Conservation (phyloP, 805 yeast species). For the Ogataea chonburiensis region DNA sequence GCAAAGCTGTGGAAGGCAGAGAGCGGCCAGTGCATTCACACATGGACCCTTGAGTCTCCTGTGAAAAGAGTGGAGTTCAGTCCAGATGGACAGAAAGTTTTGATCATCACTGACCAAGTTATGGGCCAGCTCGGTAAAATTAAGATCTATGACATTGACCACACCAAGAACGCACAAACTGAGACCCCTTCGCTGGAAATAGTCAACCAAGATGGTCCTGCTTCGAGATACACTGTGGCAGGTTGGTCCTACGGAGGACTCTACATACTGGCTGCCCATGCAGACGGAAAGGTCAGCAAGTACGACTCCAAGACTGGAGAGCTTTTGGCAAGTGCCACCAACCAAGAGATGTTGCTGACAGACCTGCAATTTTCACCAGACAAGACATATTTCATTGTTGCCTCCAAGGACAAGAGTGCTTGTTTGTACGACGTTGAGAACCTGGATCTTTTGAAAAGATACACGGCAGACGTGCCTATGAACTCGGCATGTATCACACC, state of each 20-base stretch:
- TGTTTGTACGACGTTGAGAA: slow-evolving; percentile 75
- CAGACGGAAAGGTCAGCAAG: slow-evolving; percentile 80
- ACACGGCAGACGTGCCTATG: slow-evolving; percentile 86
- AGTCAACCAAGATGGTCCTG: slow-evolving; percentile 48
- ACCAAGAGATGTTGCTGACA: slow-evolving; percentile 77
- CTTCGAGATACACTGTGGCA: slow-evolving; percentile 67
- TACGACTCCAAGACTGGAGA: slow-evolving; percentile 77
- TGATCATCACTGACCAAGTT: slow-evolving; percentile 84
- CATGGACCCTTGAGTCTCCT: slow-evolving; percentile 79
- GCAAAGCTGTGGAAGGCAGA: slow-evolving; percentile 81
- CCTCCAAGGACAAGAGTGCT: slow-evolving; percentile 90
- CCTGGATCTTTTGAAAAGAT: slow-evolving; percentile 68
- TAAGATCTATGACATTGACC: slow-evolving; percentile 60
- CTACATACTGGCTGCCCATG: slow-evolving; percentile 81
- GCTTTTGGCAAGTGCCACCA: slow-evolving; percentile 51
- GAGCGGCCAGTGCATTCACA: slow-evolving; percentile 71
- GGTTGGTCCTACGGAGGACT: slow-evolving; percentile 80
- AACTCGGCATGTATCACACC: slow-evolving; percentile 96
- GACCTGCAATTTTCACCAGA: slow-evolving; percentile 91
- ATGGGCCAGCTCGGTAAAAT: slow-evolving; percentile 87
- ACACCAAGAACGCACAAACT: slow-evolving; percentile 42
- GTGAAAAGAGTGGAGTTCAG: slow-evolving; percentile 87
- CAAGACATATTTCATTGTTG: slow-evolving; percentile 82
- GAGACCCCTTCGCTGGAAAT: slow-evolving; percentile 60
- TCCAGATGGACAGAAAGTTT: slow-evolving; percentile 64